Evolutionary conservation across 805 yeast species (phyloP).

Genomic region (Pachysolen tannophilus): DNA sequence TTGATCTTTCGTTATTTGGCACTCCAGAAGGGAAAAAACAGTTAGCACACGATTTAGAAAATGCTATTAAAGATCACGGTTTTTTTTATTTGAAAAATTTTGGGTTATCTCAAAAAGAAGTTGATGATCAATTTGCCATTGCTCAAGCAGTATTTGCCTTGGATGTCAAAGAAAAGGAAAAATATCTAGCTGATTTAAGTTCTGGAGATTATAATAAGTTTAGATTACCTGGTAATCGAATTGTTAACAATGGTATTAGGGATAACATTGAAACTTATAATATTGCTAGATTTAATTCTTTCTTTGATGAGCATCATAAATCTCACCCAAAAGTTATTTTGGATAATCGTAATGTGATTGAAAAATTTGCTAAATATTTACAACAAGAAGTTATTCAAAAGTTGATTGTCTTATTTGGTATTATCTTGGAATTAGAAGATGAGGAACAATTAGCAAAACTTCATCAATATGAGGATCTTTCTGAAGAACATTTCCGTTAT

Average conservation of each 20-base stretch:
- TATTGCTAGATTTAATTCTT: constrained; percentile 29
- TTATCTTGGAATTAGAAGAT: constrained; percentile 37
- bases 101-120: too few relatives aligned
- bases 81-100: too few relatives aligned
- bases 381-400: constrained; percentile 30
- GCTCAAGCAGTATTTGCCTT: too few relatives aligned
- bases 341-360: constrained; percentile 31
- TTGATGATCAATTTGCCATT: too few relatives aligned
- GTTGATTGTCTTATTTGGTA: constrained; percentile 31
- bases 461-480: constrained; percentile 27
- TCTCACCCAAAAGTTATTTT: constrained; percentile 32
- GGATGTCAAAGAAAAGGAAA: too few relatives aligned
- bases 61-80: too few relatives aligned
- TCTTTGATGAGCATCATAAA: constrained; percentile 21
- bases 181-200: too few relatives aligned
- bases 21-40: too few relatives aligned
- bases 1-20: too few relatives aligned
- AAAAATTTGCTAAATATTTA: constrained; percentile 28
- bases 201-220: too few relatives aligned
- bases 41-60: too few relatives aligned
- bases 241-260: constrained; percentile 30
- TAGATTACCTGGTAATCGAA: too few relatives aligned
- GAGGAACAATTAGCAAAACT: constrained; percentile 30
- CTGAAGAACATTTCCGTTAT: constrained; percentile 31
- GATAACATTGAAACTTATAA: constrained; percentile 39